These are phyloP conservation scores for Mucor piriformis DNA, from an alignment of 371 early-diverging fungal genomes.

Conservation along the genomic window DNA sequence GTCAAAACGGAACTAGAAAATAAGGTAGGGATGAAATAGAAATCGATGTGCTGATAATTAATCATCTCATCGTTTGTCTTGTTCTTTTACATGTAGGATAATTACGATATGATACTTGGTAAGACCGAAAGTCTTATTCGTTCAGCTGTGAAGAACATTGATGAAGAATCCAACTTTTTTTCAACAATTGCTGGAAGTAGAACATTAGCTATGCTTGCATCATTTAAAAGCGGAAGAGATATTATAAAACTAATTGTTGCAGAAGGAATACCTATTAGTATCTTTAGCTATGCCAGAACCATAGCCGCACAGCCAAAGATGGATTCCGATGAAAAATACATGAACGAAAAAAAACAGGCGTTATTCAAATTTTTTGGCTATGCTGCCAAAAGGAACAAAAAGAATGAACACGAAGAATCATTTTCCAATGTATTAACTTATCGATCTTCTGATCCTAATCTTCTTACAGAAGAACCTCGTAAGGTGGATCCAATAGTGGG, in stretches of 20 bases:
- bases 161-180: conserved; percentile 2
- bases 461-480: neutral
- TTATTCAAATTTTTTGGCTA: neutral
- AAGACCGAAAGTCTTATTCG: neutral
- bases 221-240: conserved; percentile 1
- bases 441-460: neutral
- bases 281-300: conserved; percentile 9
- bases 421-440: neutral
- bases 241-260: conserved; percentile 1
- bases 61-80: neutral
- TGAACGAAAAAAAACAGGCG: neutral
- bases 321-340: neutral
- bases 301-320: too few relatives aligned
- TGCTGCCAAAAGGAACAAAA: too few relatives aligned
- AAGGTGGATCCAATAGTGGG: neutral
- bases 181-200: conserved; percentile 17
- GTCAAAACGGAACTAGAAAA: too few relatives aligned
- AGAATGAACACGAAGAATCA: too few relatives aligned
- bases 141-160: neutral
- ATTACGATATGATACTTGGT: neutral
- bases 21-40: neutral
- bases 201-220: conserved; percentile 14
- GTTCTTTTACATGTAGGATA: neutral
- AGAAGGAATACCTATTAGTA: conserved; percentile 1
- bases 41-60: neutral